Percentiles rank a stretch among this genome's conserved stretches.
Evolutionary conservation across 129 eudicot species (phyloP).

Genomic region (Silybum marianum): DNA sequence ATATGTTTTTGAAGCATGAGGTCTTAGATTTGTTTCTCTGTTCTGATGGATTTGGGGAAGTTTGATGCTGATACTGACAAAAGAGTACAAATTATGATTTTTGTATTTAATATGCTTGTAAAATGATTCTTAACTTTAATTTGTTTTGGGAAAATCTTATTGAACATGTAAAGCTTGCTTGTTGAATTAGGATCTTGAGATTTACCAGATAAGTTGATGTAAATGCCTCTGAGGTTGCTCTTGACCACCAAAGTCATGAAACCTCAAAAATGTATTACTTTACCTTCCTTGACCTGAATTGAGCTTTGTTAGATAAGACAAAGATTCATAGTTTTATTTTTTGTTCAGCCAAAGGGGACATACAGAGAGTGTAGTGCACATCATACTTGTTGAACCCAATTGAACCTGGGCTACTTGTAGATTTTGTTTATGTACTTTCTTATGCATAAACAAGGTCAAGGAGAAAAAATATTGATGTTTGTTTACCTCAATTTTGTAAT

Average conservation of each 20-base stretch:
- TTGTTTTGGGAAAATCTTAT: not conserved
- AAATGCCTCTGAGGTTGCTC: not conserved
- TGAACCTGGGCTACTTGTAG: conserved; percentile 9
- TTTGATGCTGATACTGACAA: conserved; percentile 3
- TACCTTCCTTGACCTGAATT: conserved; percentile 7
- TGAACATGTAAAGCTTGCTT: not conserved
- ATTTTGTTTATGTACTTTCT: conserved; percentile 1
- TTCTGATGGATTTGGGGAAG: conserved; percentile 16
- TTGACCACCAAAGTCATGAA: conserved; percentile 11
- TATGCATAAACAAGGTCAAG: conserved; percentile 3
- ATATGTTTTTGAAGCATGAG: conserved; percentile 6
- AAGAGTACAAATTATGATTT: not conserved
- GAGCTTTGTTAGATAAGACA: not conserved
- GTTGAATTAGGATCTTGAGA: conserved; percentile 23
- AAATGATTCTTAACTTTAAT: not conserved
- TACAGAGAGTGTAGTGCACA: not conserved
- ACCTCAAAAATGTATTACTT: not conserved
- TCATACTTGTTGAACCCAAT: conserved; percentile 11
- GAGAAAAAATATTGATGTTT: not conserved
- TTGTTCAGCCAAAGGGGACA: not conserved
- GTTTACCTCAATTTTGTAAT: not conserved
- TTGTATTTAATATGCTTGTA: conserved; percentile 21
- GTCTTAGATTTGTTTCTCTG: conserved; percentile 28
- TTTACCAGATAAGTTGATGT: conserved; percentile 6
- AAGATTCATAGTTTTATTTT: conserved; percentile 1